Conservation (phyloP, 306 rosid genomes). For the Dryas drummondii region DNA sequence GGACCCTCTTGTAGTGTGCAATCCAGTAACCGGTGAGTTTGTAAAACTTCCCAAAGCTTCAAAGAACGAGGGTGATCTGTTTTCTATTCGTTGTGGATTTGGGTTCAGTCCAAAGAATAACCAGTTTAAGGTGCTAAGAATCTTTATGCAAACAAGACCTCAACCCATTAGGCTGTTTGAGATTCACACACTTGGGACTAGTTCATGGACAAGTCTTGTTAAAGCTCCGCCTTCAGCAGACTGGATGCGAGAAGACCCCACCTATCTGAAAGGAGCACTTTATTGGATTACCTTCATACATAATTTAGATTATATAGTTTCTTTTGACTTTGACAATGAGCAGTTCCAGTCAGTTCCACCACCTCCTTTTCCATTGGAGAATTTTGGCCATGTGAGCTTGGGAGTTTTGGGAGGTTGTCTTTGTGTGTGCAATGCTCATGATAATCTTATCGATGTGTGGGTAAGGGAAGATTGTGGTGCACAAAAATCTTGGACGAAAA, state of each 20-base stretch:
- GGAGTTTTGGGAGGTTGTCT: background rate
- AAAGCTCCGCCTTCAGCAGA: background rate
- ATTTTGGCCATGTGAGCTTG: conserved; percentile 1
- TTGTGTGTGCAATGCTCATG: background rate
- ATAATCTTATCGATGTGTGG: background rate
- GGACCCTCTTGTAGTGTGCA: background rate
- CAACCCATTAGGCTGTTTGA: background rate
- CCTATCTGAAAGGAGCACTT: conserved; percentile 13
- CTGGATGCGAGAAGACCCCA: background rate
- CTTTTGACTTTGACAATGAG: conserved; percentile 23
- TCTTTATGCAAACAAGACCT: background rate
- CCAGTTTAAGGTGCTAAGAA: conserved; percentile 11
- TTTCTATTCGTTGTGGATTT: background rate
- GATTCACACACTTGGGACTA: conserved; percentile 16
- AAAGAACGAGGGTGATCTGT: no score
- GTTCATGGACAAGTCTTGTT: conserved; percentile 2
- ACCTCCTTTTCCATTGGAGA: background rate
- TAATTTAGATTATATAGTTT: background rate
- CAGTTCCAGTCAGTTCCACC: conserved; percentile 7
- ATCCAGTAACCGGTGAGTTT: conserved; percentile 12
- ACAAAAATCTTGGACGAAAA: background rate
- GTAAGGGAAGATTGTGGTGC: background rate
- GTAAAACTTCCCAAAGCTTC: background rate
- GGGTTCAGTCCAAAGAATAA: conserved; percentile 5
- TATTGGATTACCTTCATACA: background rate